Evolutionary conservation across 306 rosid genomes (phyloP), one percentile per base, ranked within the genome.

Genomic region (Pterocarpus santalinus): DNA sequence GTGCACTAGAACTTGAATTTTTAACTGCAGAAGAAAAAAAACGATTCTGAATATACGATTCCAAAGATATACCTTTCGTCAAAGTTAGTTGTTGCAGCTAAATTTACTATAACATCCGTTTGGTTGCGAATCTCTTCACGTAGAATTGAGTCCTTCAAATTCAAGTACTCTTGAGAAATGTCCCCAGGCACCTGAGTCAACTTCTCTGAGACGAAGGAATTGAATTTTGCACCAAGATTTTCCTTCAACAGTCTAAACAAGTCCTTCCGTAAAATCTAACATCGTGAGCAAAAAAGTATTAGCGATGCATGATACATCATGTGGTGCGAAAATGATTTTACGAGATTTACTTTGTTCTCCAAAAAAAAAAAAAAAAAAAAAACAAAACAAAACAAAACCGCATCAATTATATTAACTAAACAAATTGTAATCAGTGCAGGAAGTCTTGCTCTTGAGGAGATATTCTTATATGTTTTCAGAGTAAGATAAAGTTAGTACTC

Each of bases 21-120:
- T 10, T 47, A 47, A 47, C 53, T 47, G 2, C 8, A 6, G 47
- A 8, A 22, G 47, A 43, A 43, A 43, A 5, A 43, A 43, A 43
- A 7, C 47, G 10, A 43, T 43, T 43, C 2, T 43, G 16, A 16
- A 67, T 44, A 22, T 34, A 57, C 38, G 66, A 51, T 34, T 34
- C 32, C 8, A 33, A 39, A 22, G 17, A 30, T 22, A n/a, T 82
- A 91, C 98, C 98, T 91, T 79, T 91, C 92, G 66, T 94, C 90
- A 33, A 94, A 91, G 35, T 89, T 87, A 11, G 98, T 94, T 4
- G 93, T 91, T 5, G 97, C 97, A 55, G 97, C 97, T 22, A 94
- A 80, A 75, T 94, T 89, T 39, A 92, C 74, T 52, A 94, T 89
- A 39, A 80, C 81, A 82, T 94, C 87, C 5, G 69, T 52, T 58